Conservation (phyloP, 2,329 filamentous ascomycete genomes). For the Penicillium occitanis region DNA sequence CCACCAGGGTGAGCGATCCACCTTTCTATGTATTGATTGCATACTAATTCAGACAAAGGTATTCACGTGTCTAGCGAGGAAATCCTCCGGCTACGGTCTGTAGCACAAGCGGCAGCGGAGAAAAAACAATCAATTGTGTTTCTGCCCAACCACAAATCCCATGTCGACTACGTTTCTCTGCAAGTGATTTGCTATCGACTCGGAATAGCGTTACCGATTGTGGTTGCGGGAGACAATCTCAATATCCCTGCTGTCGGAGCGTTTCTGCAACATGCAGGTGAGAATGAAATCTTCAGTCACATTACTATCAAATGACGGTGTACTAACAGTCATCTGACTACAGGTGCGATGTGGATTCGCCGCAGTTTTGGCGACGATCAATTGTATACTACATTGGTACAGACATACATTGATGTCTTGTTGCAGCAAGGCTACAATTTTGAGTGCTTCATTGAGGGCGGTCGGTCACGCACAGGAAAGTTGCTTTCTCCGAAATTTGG, state of each 20-base stretch:
- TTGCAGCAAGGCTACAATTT: slow-evolving; percentile 90
- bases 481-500: slow-evolving; percentile 92
- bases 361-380: slow-evolving; percentile 89
- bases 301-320: background rate
- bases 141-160: slow-evolving; percentile 87
- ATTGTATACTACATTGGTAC: slow-evolving; percentile 87
- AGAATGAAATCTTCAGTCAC: background rate
- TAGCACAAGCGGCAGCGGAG: slow-evolving; percentile 77
- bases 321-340: slow-evolving; percentile 7
- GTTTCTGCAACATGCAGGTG: slow-evolving; percentile 87
- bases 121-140: slow-evolving; percentile 97
- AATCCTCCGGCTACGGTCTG: slow-evolving; percentile 74
- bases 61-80: slow-evolving; percentile 97
- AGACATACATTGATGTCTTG: slow-evolving; percentile 91
- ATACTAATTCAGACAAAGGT: slow-evolving; percentile 37
- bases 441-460: slow-evolving; percentile 97
- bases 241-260: slow-evolving; percentile 88
- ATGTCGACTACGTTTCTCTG: slow-evolving; percentile 93
- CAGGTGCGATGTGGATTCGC: slow-evolving; percentile 90
- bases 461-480: slow-evolving; percentile 89
- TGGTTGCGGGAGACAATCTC: slow-evolving; percentile 93
- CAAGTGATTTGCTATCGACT: slow-evolving; percentile 95
- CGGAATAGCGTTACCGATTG: slow-evolving; percentile 81
- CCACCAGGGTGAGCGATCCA: slow-evolving; percentile 68
- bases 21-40: background rate